Base-by-base conservation (phyloP, 306 rosid genomes). In the Vigna angularis region DNA sequence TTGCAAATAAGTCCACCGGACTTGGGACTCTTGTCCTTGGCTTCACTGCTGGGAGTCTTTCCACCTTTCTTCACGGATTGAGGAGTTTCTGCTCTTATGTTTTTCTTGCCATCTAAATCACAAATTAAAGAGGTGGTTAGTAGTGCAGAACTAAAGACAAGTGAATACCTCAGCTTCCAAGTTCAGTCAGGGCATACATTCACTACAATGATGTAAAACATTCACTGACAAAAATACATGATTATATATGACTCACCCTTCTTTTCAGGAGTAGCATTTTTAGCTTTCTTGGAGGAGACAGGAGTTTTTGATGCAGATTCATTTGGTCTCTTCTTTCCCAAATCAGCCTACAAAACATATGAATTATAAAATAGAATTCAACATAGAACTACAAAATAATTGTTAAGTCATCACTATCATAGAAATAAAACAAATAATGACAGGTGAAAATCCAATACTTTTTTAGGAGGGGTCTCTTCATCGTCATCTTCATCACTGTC, bases 61-160 rank as follows among this genome's bases (percentile, higher is more conserved):
- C 58, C 90, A 10, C 70, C 86, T 45, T 90, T 91, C 93, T 95
- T 95, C 24, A 67, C 82, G 4, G 98, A 97, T 78, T 91, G 93
- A 15, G 98, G 98, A 12, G 98, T 95, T 1, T 85, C 93, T 0
- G 83, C 72, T 63, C 88, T 97, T 22, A 72, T 97, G 16, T 82
- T 63, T 86, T 92, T 92, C 84, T 95, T 95, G 5, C 81, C 89
- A 73, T 88, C 97, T 92, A 80, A 4, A 22, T 9, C 10, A 45
- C 49, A 62, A 52, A 42, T 34, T 56, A 9, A 38, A 45, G 28
- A 11, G 61, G 0, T 70, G 24, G 18, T 48, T 28, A 26, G 28
- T 26, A 26, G 0, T 26, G 28, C 3, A 26, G 28, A 26, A 26
- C 3, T 2, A 34, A 34, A 6, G 7, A 34, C 6, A 34, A 26